These are phyloP conservation scores for Leptosphaerulina australis DNA, from an alignment of 2,329 filamentous ascomycete genomes.

Conservation along the genomic window DNA sequence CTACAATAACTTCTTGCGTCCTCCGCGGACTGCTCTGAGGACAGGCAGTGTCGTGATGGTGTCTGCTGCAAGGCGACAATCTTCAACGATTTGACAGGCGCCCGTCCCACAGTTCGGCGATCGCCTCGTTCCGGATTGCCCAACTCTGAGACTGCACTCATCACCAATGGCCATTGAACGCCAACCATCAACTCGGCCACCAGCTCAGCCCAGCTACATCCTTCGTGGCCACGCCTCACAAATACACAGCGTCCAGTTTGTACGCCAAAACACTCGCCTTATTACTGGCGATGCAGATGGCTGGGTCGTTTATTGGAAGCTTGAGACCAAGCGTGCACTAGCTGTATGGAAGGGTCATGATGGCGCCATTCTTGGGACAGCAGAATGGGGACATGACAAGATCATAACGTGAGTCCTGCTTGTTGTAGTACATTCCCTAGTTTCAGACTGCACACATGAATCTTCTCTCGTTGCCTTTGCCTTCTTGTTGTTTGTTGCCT, in stretches of 20 bases:
- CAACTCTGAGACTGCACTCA: conserved; percentile 30
- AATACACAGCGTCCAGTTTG: conserved; percentile 77
- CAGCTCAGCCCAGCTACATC: conserved; percentile 68
- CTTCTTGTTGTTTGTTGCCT: background rate
- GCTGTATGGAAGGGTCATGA: conserved; percentile 88
- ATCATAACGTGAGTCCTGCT: conserved; percentile 77
- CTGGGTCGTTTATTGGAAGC: conserved; percentile 84
- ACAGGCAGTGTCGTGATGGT: conserved; percentile 20
- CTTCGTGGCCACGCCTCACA: conserved; percentile 84
- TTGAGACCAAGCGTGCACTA: conserved; percentile 77
- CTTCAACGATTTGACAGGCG: conserved; percentile 20
- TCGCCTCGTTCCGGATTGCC: conserved; percentile 43
- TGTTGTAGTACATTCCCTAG: background rate
- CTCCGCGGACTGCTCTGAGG: background rate
- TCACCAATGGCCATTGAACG: conserved; percentile 37
- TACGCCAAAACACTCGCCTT: conserved; percentile 74
- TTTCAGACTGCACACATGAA: too few relatives aligned
- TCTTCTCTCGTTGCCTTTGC: background rate
- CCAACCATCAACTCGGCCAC: conserved; percentile 47
- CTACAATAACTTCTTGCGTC: background rate
- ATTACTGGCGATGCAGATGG: conserved; percentile 89
- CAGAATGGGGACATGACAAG: conserved; percentile 71
- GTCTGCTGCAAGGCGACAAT: conserved; percentile 12
- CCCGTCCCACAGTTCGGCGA: conserved; percentile 27
- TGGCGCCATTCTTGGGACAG: conserved; percentile 75